These are phyloP conservation scores for Lunularia cruciata DNA, from an alignment of 225 moss, liverwort and hornwort species.

Conservation along the genomic window DNA sequence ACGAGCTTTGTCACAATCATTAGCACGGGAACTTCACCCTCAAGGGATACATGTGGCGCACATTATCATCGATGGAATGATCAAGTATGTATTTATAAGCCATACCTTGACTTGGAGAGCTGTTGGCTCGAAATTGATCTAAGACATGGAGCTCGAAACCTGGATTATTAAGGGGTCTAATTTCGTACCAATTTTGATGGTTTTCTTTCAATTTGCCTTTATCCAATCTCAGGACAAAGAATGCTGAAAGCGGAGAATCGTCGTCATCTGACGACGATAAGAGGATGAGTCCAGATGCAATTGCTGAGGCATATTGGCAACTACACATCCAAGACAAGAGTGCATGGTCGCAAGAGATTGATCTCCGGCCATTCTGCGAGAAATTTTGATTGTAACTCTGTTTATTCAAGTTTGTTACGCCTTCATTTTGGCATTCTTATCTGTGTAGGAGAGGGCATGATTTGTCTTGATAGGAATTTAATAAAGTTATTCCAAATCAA, in stretches of 20 bases:
- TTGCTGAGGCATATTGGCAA: constrained; percentile 82
- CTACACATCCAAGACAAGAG: constrained; percentile 64
- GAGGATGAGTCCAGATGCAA: constrained; percentile 57
- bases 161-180: background rate
- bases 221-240: constrained; percentile 2
- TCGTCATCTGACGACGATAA: constrained; percentile 38
- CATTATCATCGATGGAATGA: constrained; percentile 62
- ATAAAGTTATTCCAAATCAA: background rate
- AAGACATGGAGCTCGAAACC: background rate
- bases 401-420: background rate
- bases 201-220: background rate
- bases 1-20: constrained; percentile 59
- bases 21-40: constrained; percentile 71
- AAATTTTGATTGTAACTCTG: constrained; percentile 45
- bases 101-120: background rate
- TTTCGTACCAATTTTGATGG: background rate
- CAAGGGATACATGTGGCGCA: constrained; percentile 76
- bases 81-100: constrained; percentile 25
- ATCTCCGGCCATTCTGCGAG: constrained; percentile 68
- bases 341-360: constrained; percentile 79
- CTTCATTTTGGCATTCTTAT: constrained; percentile 6
- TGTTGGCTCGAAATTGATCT: too few relatives aligned
- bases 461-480: background rate
- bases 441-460: constrained; percentile 8
- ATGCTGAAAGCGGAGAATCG: constrained; percentile 14